Base-by-base conservation (phyloP, 164 flowering plant species). In the Nelumbo lutea region DNA sequence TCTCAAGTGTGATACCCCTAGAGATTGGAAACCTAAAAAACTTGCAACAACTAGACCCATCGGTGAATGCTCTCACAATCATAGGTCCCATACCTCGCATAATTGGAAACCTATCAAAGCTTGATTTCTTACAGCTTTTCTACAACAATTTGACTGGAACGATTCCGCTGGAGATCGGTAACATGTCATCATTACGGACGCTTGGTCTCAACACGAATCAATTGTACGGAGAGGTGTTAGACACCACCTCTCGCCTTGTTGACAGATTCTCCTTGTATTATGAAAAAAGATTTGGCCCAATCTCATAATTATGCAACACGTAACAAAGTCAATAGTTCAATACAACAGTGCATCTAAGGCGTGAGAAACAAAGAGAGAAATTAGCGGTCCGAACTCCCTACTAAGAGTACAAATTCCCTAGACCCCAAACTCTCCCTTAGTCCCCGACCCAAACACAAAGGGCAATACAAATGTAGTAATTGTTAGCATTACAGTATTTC, bases 161-260 rank as follows among this genome's bases (percentile, higher is more conserved):
- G 11, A 39, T 62, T 7, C 50, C 65, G 3, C 43, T 48, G 2
- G 43, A 62, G 14, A 62, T 62, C 4, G 48, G 65, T 9, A 62
- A 62, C 47, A 27, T 62, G 10, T 9, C 38, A 42, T 62, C 50
- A 5, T 38, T 62, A 62, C 9, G 14, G 50, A 6, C 47, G 8
- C 65, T 62, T 62, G 45, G 43, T 62, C 7, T 62, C 6, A 27
- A 39, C 27, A 8, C 5, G 50, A 69, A 69, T 59, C 58, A 42
- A 14, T n/a, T 69, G 40, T 5, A 14, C 3, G 72, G 72, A n/a
- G 65, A 61, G 27, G 50, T 69, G 58, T 66, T 66, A n/a, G 39
- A 42, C 41, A 69, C 72, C 40, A 61, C 61, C 10, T 69, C 72
- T 9, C 48, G 27, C 47, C 65, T 69, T 8, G 39, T 69, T 41